Evolutionary conservation across 202 grass and related monocot species (phyloP).

Genomic region (Dendrocalamus latiflorus): DNA sequence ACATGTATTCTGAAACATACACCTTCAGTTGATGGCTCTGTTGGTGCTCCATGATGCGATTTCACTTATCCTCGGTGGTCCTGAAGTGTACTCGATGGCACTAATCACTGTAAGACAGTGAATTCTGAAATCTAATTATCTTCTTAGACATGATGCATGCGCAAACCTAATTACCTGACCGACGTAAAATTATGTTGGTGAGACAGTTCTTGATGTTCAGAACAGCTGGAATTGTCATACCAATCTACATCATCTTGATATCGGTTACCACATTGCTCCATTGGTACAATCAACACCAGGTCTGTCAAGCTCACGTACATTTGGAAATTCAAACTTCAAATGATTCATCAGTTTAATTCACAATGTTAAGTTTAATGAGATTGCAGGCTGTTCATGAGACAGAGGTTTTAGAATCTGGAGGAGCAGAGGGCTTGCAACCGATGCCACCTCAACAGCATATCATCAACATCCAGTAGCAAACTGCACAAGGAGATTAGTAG

Average conservation of each 20-base stretch:
- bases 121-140: background rate
- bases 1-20: background rate
- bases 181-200: background rate
- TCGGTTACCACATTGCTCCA: slow-evolving; percentile 35
- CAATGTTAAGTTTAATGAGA: background rate
- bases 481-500: background rate
- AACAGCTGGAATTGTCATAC: slow-evolving; percentile 50
- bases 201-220: slow-evolving; percentile 51
- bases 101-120: slow-evolving; percentile 39
- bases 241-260: slow-evolving; percentile 60
- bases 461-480: slow-evolving; percentile 41
- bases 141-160: background rate
- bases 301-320: background rate
- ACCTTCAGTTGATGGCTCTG: slow-evolving; percentile 56
- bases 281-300: slow-evolving; percentile 44
- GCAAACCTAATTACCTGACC: background rate
- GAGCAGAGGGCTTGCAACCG: slow-evolving; percentile 4
- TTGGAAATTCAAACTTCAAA: background rate
- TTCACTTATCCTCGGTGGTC: slow-evolving; percentile 23
- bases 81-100: slow-evolving; percentile 25
- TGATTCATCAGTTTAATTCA: background rate
- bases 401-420: slow-evolving; percentile 16
- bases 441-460: slow-evolving; percentile 30
- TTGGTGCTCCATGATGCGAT: slow-evolving; percentile 47
- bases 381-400: background rate